phyloP scores from a whole-genome alignment of 2,329 filamentous ascomycete species.

The Xylariomycetidae sp. region DNA sequence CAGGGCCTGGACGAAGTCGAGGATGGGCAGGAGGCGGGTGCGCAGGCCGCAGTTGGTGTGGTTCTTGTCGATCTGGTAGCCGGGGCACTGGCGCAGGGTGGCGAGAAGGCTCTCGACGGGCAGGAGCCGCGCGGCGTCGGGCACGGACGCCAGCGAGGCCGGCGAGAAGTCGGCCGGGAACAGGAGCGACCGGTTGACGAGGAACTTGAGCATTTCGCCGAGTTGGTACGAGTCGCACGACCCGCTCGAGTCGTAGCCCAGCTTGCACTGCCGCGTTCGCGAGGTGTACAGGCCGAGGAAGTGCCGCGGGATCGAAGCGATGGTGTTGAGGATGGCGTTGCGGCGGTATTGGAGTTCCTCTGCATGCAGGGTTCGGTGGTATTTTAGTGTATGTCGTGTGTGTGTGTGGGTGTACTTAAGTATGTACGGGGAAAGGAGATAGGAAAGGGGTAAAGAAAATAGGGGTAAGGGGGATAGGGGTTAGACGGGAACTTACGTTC shows the following conservation, averaged over 20 bases:
- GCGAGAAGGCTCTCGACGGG: constrained; percentile 58
- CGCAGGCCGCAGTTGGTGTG: constrained; percentile 71
- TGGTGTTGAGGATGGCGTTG: constrained; percentile 61
- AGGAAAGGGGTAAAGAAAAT: background rate
- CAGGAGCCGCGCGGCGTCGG: constrained; percentile 49
- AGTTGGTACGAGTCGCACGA: constrained; percentile 76
- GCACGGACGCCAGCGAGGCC: constrained; percentile 38
- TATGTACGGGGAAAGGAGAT: background rate
- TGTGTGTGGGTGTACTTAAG: background rate
- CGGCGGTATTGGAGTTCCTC: constrained; percentile 64
- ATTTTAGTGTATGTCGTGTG: constrained; percentile 6
- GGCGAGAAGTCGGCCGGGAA: constrained; percentile 54
- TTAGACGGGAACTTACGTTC: constrained; percentile 46
- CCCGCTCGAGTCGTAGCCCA: constrained; percentile 68
- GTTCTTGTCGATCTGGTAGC: constrained; percentile 69
- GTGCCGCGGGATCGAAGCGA: constrained; percentile 65
- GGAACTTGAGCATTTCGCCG: constrained; percentile 71
- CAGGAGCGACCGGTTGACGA: constrained; percentile 56
- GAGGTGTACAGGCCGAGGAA: constrained; percentile 66
- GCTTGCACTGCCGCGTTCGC: constrained; percentile 59
- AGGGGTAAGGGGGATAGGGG: background rate
- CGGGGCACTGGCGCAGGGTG: constrained; percentile 60
- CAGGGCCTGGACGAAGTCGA: constrained; percentile 60
- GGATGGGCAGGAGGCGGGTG: constrained; percentile 58
- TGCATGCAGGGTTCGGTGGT: constrained; percentile 19